These are phyloP conservation scores for Septoria linicola DNA, from an alignment of 2,329 filamentous ascomycete genomes.

Conservation along the genomic window DNA sequence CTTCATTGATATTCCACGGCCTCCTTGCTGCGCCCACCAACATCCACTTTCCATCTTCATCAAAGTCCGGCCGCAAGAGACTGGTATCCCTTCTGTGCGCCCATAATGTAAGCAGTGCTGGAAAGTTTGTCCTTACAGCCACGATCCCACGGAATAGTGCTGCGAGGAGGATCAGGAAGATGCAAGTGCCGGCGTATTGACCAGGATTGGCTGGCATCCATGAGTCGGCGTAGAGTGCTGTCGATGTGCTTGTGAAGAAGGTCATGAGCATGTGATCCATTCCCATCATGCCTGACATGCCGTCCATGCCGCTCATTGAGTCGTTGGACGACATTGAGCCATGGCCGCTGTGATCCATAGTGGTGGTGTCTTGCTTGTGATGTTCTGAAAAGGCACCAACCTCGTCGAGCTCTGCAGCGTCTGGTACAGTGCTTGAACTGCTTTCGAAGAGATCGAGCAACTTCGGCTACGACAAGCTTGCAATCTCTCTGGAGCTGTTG, in stretches of 20 bases:
- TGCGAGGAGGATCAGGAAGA: conserved; percentile 79
- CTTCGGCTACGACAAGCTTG: background rate
- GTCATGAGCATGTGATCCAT: conserved; percentile 52
- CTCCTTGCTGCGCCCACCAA: conserved; percentile 40
- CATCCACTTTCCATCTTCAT: conserved; percentile 15
- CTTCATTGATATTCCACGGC: conserved; percentile 78
- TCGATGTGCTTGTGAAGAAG: conserved; percentile 63
- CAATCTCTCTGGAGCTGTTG: background rate
- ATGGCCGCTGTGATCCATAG: conserved; percentile 11
- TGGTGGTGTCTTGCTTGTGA: background rate
- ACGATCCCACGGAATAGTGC: conserved; percentile 60
- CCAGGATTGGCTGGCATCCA: conserved; percentile 72
- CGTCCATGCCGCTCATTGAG: conserved; percentile 4
- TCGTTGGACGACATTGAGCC: background rate
- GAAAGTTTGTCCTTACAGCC: conserved; percentile 29
- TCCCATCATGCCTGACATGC: conserved; percentile 34
- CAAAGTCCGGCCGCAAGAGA: conserved; percentile 12
- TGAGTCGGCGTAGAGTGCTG: conserved; percentile 62
- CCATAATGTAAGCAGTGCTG: conserved; percentile 18
- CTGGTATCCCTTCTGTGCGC: conserved; percentile 20
- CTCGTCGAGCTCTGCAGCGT: no score
- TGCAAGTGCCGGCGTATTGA: conserved; percentile 80
- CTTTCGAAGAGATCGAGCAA: no score
- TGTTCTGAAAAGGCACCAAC: no score
- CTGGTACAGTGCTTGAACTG: no score